Conservation (phyloP, 202 grass and related monocot species). For the Zizania palustris region DNA sequence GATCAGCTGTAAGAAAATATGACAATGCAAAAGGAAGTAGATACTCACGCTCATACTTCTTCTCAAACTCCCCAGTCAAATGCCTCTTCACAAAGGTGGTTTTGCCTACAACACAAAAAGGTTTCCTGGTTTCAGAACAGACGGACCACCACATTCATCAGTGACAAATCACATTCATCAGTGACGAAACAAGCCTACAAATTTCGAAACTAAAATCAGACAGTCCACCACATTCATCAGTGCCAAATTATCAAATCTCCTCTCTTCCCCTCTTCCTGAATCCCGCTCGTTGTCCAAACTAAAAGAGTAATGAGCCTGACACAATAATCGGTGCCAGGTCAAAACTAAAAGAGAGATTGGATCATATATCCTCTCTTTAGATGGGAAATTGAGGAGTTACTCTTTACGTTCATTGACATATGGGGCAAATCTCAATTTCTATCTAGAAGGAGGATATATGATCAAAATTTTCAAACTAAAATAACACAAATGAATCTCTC, state of each 20-base stretch:
- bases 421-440: no score
- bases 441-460: no score
- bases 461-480: background rate
- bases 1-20: background rate
- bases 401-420: no score
- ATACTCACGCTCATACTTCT: slow-evolving; percentile 73
- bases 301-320: background rate
- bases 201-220: background rate
- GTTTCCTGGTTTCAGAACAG: background rate
- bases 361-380: no score
- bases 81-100: slow-evolving; percentile 75
- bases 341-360: background rate
- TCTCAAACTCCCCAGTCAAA: slow-evolving; percentile 71
- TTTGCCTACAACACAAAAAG: slow-evolving; percentile 45
- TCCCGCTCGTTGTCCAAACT: background rate
- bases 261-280: background rate
- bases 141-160: background rate
- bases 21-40: slow-evolving; percentile 1
- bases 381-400: no score
- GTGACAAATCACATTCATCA: background rate
- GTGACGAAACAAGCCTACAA: no score
- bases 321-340: background rate
- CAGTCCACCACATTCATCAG: background rate
- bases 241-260: background rate
- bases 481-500: background rate